Evolutionary conservation across 805 yeast species (phyloP).

Genomic region (Limtongia smithiae): DNA sequence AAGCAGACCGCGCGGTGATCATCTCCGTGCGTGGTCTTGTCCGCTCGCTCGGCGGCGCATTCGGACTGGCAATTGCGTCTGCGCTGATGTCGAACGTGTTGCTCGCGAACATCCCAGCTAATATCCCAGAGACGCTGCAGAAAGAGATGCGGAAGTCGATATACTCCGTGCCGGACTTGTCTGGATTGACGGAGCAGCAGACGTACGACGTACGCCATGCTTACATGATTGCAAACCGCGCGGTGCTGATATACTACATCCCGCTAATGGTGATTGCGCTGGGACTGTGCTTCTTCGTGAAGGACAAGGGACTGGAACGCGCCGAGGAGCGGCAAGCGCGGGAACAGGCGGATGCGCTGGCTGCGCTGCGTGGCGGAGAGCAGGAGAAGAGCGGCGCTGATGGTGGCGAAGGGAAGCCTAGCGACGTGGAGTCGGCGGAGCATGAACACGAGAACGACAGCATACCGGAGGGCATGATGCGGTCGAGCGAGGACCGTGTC

Average conservation of each 20-base stretch:
- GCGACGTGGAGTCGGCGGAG: no score
- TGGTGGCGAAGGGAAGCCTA: not conserved
- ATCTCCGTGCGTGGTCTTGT: slow-evolving; percentile 55
- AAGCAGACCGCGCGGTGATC: slow-evolving; percentile 56
- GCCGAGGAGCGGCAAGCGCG: slow-evolving; percentile 2
- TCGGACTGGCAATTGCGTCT: slow-evolving; percentile 49
- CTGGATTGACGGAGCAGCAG: slow-evolving; percentile 7
- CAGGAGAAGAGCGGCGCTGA: not conserved
- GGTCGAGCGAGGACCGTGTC: no score
- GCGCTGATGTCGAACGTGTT: slow-evolving; percentile 31
- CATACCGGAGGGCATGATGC: no score
- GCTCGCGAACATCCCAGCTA: slow-evolving; percentile 10
- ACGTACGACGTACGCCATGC: slow-evolving; percentile 21
- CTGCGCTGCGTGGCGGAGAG: not conserved
- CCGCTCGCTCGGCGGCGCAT: slow-evolving; percentile 60
- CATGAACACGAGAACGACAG: no score
- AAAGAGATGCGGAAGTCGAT: slow-evolving; percentile 12
- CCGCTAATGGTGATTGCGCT: slow-evolving; percentile 19
- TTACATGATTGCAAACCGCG: slow-evolving; percentile 22
- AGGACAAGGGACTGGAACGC: slow-evolving; percentile 21
- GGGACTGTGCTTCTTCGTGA: slow-evolving; percentile 20
- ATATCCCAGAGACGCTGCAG: slow-evolving; percentile 5
- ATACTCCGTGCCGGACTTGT: slow-evolving; percentile 21
- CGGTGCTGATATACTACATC: slow-evolving; percentile 19
- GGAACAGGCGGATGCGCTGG: not conserved